Conservation (phyloP, 805 yeast genomes). For the Metschnikowia arizonensis region DNA sequence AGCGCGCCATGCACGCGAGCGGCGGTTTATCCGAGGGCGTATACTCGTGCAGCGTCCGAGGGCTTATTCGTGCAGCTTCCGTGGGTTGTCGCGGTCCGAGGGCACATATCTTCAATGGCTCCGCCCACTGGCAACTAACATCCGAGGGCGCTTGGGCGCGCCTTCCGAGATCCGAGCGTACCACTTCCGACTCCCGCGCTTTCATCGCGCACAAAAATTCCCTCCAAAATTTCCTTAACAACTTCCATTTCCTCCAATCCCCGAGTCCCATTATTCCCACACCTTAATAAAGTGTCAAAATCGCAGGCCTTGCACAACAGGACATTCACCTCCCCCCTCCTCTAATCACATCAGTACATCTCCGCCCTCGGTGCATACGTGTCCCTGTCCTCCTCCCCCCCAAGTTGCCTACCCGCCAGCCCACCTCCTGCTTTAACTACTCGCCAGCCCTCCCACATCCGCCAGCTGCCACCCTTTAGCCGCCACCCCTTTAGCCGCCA, state of each 20-base stretch:
- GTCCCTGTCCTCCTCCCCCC: neutral
- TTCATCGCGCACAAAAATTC: slow-evolving; percentile 6
- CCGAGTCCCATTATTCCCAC: neutral
- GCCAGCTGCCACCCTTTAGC: too few relatives aligned
- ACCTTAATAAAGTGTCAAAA: neutral
- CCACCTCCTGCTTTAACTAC: neutral
- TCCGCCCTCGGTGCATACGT: neutral
- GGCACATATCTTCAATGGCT: neutral
- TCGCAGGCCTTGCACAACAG: neutral
- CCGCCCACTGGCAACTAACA: neutral
- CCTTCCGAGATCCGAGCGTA: neutral
- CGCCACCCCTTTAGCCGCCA: too few relatives aligned
- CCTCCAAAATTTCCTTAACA: slow-evolving; percentile 3
- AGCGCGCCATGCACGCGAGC: slow-evolving; percentile 1
- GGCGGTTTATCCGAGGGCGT: neutral
- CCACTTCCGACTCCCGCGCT: neutral
- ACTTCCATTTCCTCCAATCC: neutral
- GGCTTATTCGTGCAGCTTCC: neutral
- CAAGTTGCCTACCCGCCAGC: neutral
- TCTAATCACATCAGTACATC: neutral
- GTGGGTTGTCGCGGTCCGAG: neutral
- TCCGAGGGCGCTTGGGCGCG: neutral
- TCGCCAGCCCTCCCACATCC: too few relatives aligned
- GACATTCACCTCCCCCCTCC: too few relatives aligned
- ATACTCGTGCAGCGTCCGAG: neutral